Base-by-base conservation (phyloP, 768 basidiomycete genomes). In the Saitozyma sp. region DNA sequence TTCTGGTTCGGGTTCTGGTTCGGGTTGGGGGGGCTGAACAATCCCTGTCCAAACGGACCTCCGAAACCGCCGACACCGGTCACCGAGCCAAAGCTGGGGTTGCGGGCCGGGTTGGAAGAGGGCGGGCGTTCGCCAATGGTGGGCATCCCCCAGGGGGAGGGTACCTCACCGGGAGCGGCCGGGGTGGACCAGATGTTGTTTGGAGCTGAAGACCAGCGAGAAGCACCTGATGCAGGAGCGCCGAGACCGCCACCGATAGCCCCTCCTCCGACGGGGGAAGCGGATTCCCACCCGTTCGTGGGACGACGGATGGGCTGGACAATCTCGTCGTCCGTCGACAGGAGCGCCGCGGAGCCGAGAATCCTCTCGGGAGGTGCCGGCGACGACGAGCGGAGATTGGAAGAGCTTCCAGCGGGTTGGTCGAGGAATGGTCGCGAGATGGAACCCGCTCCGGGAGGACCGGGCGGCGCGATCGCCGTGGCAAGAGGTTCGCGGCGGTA, bases 271-370 rank as follows among this genome's bases (percentile, higher is more conserved):
- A 53, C 20, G 7, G 53, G 52, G 5, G 54, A 13, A 10, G 54
- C 54, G 4, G 61, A 17, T 14, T 48, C 45, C 54, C 53, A 62
- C 2, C 61, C 61, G 38, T 54, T 43, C 13, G 42, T 42, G 8
- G 50, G 20, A 11, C 61, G 53, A n/a, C 61, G 61, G 9, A 50
- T 62, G 2, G 74, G 70, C 40, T 66, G 67, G 54, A 77, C 74
- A 56, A 77, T 77, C 64, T 78, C 77, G 59, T 78, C 77, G 45
- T 76, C 75, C 29, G 67, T 75, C 13, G 72, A 74, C 38, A 55
- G 42, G 1, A 78, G 67, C 9, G 77, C 77, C 6, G 77, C 77
- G 11, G 77, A 78, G 9, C 77, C 77, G 19, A 78, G 64, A 2
- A 75, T 74, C 48, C 71, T 66, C 39, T 75, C 75, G 19, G 71